Conservation (phyloP, 2,329 filamentous ascomycete species). For the Botrytis aclada region DNA sequence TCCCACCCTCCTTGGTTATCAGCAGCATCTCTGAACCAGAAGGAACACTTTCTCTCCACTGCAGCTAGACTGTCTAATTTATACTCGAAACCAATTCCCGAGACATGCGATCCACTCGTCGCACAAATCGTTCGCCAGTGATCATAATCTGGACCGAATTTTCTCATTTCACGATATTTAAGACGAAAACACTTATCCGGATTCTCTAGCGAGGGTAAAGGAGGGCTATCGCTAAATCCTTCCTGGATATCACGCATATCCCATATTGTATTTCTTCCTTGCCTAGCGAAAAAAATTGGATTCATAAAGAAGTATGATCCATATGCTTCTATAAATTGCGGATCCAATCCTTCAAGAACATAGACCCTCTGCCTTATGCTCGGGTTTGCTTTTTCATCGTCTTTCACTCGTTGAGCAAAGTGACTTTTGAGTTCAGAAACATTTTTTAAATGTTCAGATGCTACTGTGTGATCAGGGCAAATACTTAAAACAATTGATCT, state of each 20-base stretch:
- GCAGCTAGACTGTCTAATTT: not conserved
- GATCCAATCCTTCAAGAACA: conserved; percentile 20
- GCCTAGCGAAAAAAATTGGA: conserved; percentile 17
- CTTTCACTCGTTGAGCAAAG: not conserved
- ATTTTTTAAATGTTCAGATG: not conserved
- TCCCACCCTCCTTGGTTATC: not conserved
- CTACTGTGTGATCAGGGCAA: not conserved
- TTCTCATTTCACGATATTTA: conserved; percentile 21
- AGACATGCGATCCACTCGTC: conserved; percentile 15
- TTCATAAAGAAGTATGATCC: conserved; percentile 20
- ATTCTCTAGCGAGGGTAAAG: conserved; percentile 11
- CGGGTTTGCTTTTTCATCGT: not conserved
- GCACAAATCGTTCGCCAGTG: conserved; percentile 19
- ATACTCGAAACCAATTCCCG: conserved; percentile 15
- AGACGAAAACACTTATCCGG: conserved; percentile 18
- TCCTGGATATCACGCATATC: conserved; percentile 1
- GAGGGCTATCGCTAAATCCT: conserved; percentile 5
- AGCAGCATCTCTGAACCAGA: conserved; percentile 3
- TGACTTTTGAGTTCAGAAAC: not conserved
- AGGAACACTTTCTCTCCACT: conserved; percentile 12
- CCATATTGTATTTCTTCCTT: conserved; percentile 19
- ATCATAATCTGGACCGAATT: conserved; percentile 15
- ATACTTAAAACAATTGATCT: conserved; percentile 8
- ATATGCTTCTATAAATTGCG: conserved; percentile 15
- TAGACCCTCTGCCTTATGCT: conserved; percentile 13